A percentile compares a stretch with the other conserved stretches of the same genome.
These are phyloP conservation scores for Podaxis carcinomalis DNA, from an alignment of 768 basidiomycete species.

Conservation along the genomic window DNA sequence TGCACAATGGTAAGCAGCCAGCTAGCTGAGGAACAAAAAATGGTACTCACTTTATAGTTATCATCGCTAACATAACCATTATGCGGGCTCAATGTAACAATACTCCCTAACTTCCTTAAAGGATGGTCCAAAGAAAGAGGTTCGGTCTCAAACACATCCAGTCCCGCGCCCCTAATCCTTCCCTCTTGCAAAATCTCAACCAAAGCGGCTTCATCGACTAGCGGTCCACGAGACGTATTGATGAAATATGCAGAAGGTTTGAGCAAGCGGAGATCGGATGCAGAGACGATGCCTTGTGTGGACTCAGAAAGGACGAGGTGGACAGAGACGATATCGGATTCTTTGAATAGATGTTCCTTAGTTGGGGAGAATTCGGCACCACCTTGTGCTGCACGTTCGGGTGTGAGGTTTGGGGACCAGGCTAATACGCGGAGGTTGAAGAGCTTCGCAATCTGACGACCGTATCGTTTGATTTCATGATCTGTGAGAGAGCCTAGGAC, in stretches of 20 bases:
- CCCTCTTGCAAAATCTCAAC: conserved; percentile 41
- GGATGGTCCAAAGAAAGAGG: conserved; percentile 59
- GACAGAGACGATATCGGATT: conserved; percentile 57
- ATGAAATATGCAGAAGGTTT: conserved; percentile 56
- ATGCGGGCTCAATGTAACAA: conserved; percentile 57
- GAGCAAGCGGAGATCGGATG: conserved; percentile 46
- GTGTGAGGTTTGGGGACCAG: conserved; percentile 65
- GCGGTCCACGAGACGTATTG: conserved; percentile 64
- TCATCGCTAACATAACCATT: conserved; percentile 51
- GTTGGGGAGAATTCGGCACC: conserved; percentile 44
- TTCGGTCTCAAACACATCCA: conserved; percentile 66
- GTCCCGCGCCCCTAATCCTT: conserved; percentile 52
- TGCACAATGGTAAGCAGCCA: conserved; percentile 15
- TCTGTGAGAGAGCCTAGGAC: not conserved
- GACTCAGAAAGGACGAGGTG: conserved; percentile 53
- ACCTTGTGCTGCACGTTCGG: conserved; percentile 46
- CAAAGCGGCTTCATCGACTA: conserved; percentile 58
- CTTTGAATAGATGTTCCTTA: conserved; percentile 49
- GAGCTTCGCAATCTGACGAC: conserved; percentile 48
- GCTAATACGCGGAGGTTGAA: conserved; percentile 58
- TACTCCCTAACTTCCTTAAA: conserved; percentile 42
- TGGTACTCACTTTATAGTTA: conserved; percentile 41
- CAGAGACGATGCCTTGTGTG: conserved; percentile 45
- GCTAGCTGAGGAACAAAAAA: not conserved
- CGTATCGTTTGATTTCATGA: not conserved